phyloP scores from a whole-genome alignment of 164 flowering plant genomes.

The Chloranthus sessilifolius region DNA sequence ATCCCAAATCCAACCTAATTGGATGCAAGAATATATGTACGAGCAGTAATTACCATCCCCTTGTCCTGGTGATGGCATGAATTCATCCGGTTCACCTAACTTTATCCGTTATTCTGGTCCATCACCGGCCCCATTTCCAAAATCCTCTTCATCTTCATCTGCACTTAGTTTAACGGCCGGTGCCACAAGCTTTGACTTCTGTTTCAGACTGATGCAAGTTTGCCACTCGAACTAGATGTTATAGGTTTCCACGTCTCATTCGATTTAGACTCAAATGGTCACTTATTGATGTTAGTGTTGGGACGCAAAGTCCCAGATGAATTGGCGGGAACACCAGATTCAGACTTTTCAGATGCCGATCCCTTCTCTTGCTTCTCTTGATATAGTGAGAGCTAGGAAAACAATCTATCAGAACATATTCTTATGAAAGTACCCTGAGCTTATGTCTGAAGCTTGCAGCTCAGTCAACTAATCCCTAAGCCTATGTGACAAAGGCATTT shows the following conservation, averaged over 20 bases:
- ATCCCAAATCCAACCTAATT: neutral
- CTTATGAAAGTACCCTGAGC: too few species aligned
- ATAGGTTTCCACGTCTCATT: conserved; percentile 32
- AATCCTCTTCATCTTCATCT: conserved; percentile 51
- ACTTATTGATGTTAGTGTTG: conserved; percentile 28
- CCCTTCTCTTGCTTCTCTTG: conserved; percentile 45
- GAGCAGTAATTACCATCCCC: conserved; percentile 67
- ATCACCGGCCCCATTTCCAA: conserved; percentile 32
- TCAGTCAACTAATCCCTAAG: too few species aligned
- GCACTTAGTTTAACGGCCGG: conserved; percentile 74
- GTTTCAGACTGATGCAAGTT: conserved; percentile 98
- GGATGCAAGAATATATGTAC: conserved; percentile 16
- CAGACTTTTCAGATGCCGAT: conserved; percentile 25
- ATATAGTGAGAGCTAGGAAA: too few species aligned
- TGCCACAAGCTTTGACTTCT: conserved; percentile 78
- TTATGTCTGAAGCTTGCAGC: too few species aligned
- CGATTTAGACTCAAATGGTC: conserved; percentile 23
- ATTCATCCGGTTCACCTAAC: conserved; percentile 35
- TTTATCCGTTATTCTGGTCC: conserved; percentile 59
- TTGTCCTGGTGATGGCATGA: conserved; percentile 32
- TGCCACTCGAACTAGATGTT: conserved; percentile 52
- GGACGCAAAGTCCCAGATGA: conserved; percentile 29
- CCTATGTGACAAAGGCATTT: too few species aligned
- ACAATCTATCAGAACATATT: too few species aligned
- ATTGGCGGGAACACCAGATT: conserved; percentile 15